Base-by-base conservation (phyloP, 768 basidiomycete genomes). In the Trametes coccinea region DNA sequence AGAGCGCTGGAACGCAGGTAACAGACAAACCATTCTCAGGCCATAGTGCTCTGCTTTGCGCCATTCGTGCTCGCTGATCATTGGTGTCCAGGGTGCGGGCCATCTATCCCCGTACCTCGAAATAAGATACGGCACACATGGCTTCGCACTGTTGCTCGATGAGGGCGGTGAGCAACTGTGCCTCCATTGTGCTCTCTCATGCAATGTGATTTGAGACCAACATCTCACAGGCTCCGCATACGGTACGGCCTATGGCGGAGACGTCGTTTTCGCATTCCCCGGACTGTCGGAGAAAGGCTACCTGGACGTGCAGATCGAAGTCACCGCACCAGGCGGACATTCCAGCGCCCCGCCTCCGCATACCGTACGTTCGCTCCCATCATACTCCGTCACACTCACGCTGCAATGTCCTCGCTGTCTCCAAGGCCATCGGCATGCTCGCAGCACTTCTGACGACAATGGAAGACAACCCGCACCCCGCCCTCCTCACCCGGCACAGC, bases 271-370 rank as follows among this genome's bases (percentile, higher is more conserved):
- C 54, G 88, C 89, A 2, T 74, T 75, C 0, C 87, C 87, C 11
- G 88, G 79, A 3, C 82, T 90, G 31, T 83, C 84, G 0, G 92
- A 93, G 75, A 92, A 91, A 71, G 93, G 93, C 5, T 84, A 80
- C 59, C 43, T 88, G 4, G 79, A 91, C 67, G 80, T 86, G 16
- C 76, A 73, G 34, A 76, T 93, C 17, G 81, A 86, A 58, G 83
- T 95, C 7, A 74, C 80, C 8, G 78, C 87, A 0, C 78, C 85
- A 0, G 93, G 94, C 5, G 94, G 94, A 0, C 95, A 95, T 73
- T 94, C 93, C 0, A 90, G 88, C 66, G 76, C 93, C n/a, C 95
- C 95, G 13, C 92, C 90, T 14, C 67, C 74, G 3, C 93, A 97
- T 66, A 96, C 93, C 2, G 89, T 85, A 69, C 63, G 79, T 65